These are phyloP conservation scores for Aspergillus luchuensis DNA, from an alignment of 2,329 filamentous ascomycete species.

Conservation along the genomic window DNA sequence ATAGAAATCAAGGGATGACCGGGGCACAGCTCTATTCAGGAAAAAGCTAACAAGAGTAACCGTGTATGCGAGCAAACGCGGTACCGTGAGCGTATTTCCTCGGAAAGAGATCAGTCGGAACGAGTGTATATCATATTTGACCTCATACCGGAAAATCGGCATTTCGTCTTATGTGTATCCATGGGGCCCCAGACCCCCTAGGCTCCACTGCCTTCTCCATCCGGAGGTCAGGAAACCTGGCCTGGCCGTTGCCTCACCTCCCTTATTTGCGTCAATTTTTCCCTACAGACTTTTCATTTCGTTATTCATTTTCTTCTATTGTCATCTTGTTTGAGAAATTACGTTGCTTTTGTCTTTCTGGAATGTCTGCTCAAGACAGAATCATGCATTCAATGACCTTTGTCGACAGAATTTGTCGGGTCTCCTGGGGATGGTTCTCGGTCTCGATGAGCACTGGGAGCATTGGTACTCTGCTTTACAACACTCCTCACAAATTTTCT, in stretches of 20 bases:
- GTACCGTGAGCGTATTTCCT: too few species aligned
- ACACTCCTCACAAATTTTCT: background rate
- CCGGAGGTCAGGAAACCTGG: background rate
- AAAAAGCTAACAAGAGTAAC: too few species aligned
- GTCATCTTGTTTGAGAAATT: background rate
- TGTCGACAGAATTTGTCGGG: background rate
- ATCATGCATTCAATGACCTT: background rate
- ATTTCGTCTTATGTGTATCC: background rate
- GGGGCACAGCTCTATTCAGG: too few species aligned
- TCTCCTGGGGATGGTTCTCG: conserved; percentile 1
- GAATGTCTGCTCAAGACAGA: background rate
- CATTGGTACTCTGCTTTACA: background rate
- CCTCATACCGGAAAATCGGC: background rate
- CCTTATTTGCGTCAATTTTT: background rate
- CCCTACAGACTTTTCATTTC: background rate
- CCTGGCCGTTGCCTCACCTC: background rate
- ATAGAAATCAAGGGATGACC: too few species aligned
- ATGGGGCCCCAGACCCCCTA: background rate
- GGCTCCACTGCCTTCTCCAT: background rate
- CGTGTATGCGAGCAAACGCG: too few species aligned
- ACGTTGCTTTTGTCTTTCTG: background rate
- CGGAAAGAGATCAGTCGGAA: too few species aligned
- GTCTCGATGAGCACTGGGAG: background rate
- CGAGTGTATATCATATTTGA: background rate
- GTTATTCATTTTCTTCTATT: background rate